Base-by-base conservation (phyloP, 1,139 yeast species). In the Blastobotrys capitulatus region DNA sequence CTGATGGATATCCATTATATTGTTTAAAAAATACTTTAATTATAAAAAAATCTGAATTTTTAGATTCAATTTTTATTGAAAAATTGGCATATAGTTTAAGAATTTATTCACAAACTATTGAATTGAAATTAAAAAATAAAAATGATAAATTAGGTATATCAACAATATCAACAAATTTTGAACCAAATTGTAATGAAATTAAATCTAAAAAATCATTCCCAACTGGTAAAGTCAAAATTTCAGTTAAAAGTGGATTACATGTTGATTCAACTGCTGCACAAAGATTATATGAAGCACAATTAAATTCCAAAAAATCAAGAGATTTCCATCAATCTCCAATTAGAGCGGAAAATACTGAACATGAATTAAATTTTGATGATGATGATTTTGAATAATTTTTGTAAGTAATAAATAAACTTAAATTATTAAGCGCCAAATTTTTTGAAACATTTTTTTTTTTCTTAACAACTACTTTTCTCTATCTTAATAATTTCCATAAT, bases 1-100 rank as follows among this genome's bases (percentile, higher is more conserved):
- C 49, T 16, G 42, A 46, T 18, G 42, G 49, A 31, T 46, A 40
- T 25, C 49, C 49, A 5, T 7, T 46, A 6, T 46, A 38, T 15
- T 16, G 35, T 3, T 35, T 46, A 15, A 46, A 46, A 10, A 26
- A 46, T 5, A 35, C 49, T n/a, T 6, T 46, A 18, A 15, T 46
- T 4, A 16, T 13, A 7, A 26, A 36, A 13, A 18, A 36, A n/a
- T 20, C 12, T 5, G 37, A 29, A 9, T 16, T 27, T 27, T 3
- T 10, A 6, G 6, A 5, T 4, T 20, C 35, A 15, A 5, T 7
- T 8, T 18, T 27, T 31, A 25, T 37, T 22, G 27, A 37, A 26
- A 18, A n/a, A 10, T 26, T 37, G 2, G 12, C 15, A 10, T 22
- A 22, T 26, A 9, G 25, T 9, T 13, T 18, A 18, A 18, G 40